A percentile compares a stretch with the other conserved stretches of the same genome.
Conservation (phyloP, 352 stramenopile species). For the Phytophthora tubulina region DNA sequence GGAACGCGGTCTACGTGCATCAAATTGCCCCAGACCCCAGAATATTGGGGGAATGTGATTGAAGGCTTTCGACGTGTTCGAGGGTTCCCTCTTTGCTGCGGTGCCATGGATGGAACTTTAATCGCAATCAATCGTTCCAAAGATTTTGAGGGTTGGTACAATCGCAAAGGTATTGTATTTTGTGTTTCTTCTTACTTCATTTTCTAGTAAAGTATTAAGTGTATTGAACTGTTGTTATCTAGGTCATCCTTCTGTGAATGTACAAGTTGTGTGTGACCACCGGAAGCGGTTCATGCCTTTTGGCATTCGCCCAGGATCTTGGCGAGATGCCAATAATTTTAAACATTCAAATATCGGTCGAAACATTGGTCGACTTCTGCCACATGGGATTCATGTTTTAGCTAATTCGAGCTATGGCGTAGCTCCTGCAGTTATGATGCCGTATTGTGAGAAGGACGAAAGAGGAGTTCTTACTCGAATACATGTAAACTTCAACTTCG, state of each 20-base stretch:
- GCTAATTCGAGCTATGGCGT: conserved; percentile 13
- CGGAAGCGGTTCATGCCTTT: conserved; percentile 12
- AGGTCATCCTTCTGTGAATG: conserved; percentile 11
- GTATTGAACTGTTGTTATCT: not conserved
- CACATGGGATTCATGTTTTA: conserved; percentile 8
- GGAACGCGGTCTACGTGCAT: conserved; percentile 1
- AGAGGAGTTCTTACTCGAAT: not conserved
- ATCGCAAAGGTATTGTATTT: conserved; percentile 14
- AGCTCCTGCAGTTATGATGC: conserved; percentile 9
- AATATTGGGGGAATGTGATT: conserved; percentile 1
- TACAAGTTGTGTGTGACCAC: conserved; percentile 18
- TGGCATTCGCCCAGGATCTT: conserved; percentile 7
- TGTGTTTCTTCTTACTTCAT: not conserved
- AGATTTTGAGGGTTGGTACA: conserved; percentile 25
- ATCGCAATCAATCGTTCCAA: conserved; percentile 15
- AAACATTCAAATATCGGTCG: conserved; percentile 13
- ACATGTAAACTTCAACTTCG: conserved; percentile 14
- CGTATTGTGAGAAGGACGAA: conserved; percentile 7
- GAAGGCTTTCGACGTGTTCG: not conserved
- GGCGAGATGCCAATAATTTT: conserved; percentile 17
- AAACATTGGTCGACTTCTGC: conserved; percentile 8
- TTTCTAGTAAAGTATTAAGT: too few species aligned
- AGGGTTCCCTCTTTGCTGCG: conserved; percentile 19
- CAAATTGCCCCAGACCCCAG: not conserved
- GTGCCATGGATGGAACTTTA: conserved; percentile 16